Evolutionary conservation across 306 rosid species (phyloP).

Genomic region (Vicia faba): DNA sequence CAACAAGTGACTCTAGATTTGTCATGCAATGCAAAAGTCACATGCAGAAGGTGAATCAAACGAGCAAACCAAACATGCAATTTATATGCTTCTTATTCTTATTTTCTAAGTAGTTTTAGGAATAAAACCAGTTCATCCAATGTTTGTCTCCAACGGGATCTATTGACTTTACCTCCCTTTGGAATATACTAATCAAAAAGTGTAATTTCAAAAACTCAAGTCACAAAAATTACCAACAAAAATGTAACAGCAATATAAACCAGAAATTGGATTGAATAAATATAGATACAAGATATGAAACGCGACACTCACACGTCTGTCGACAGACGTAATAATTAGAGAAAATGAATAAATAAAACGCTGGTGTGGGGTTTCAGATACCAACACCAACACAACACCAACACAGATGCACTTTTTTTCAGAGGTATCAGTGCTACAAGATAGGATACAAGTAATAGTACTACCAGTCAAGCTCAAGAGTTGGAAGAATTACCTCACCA

Average conservation of each 20-base stretch:
- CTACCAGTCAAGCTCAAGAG: no score
- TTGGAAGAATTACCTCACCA: constrained; percentile 62
- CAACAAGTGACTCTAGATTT: constrained; percentile 8
- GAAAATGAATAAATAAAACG: no score
- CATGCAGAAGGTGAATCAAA: not conserved
- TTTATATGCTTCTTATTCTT: not conserved
- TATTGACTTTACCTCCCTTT: not conserved
- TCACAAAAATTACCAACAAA: not conserved
- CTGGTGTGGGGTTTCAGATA: no score
- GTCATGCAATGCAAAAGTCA: constrained; percentile 12
- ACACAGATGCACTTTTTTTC: no score
- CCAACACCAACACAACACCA: no score
- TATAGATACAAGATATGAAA: no score
- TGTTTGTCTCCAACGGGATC: not conserved
- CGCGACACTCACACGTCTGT: no score
- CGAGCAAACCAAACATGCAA: not conserved
- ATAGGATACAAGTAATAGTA: no score
- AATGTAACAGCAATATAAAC: constrained; percentile 15
- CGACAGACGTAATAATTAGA: no score
- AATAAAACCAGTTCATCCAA: not conserved
- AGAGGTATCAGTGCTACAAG: no score
- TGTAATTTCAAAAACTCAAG: not conserved
- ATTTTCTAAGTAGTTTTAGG: not conserved
- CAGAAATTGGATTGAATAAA: not conserved
- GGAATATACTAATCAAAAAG: not conserved